Conservation (phyloP, 2,329 filamentous ascomycete species). For the Penicillium sp. region DNA sequence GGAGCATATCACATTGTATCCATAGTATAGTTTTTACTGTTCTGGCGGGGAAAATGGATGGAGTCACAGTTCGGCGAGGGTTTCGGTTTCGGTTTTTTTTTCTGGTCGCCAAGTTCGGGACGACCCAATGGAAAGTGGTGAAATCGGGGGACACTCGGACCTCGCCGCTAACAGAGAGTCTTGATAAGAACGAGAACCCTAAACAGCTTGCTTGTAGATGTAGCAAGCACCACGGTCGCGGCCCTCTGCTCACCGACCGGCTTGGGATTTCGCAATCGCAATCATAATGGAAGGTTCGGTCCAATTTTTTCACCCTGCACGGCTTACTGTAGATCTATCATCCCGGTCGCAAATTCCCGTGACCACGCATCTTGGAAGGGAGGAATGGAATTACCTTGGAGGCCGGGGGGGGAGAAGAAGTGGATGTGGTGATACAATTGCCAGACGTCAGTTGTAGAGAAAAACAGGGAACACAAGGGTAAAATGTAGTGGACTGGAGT, state of each 20-base stretch:
- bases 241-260: slow-evolving; percentile 2
- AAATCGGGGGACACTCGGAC: slow-evolving; percentile 17
- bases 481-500: slow-evolving; percentile 17
- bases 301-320: not conserved
- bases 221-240: not conserved
- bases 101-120: slow-evolving; percentile 4
- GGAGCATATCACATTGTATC: slow-evolving; percentile 1
- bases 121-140: slow-evolving; percentile 2
- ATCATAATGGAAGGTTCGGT: not conserved
- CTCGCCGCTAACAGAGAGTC: slow-evolving; percentile 9
- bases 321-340: not conserved
- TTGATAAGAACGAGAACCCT: not conserved
- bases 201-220: not conserved
- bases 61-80: not conserved
- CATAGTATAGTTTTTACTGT: not conserved
- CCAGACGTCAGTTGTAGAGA: slow-evolving; percentile 25
- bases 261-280: not conserved
- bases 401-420: not conserved
- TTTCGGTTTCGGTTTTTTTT: slow-evolving; percentile 1
- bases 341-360: slow-evolving; percentile 1
- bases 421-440: slow-evolving; percentile 23
- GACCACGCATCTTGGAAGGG: not conserved
- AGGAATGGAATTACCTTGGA: not conserved
- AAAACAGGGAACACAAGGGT: slow-evolving; percentile 31
- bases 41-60: not conserved